Conservation (phyloP, 306 rosid species). For the Prinsepia uniflora region DNA sequence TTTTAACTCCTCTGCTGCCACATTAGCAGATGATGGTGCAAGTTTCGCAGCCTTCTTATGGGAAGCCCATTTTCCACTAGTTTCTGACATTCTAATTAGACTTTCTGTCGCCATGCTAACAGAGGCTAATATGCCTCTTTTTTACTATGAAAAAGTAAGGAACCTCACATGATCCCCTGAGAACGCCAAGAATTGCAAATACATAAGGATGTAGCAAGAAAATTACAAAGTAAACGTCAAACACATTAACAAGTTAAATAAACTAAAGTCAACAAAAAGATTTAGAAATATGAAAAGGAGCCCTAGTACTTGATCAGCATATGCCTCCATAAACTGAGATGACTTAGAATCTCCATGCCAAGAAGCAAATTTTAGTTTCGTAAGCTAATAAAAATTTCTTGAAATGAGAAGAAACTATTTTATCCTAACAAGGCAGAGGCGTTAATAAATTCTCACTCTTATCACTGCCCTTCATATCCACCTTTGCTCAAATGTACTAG, state of each 20-base stretch:
- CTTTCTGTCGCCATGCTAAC: conserved; percentile 64
- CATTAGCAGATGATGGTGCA: conserved; percentile 35
- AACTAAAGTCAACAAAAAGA: neutral
- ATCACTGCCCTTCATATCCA: neutral
- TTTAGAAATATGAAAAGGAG: conserved; percentile 10
- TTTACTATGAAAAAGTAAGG: conserved; percentile 19
- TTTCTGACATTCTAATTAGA: conserved; percentile 64
- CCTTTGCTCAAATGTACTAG: neutral
- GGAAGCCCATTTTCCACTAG: conserved; percentile 67
- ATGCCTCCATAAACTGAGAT: neutral
- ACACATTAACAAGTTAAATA: neutral
- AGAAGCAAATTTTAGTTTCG: neutral
- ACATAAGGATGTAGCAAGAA: neutral
- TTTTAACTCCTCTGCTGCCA: conserved; percentile 54
- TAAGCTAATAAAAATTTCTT: neutral
- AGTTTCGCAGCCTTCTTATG: conserved; percentile 41
- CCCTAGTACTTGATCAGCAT: conserved; percentile 8
- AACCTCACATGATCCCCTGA: conserved; percentile 30
- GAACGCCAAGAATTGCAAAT: conserved; percentile 20
- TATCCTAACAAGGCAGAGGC: neutral
- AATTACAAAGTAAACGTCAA: conserved; percentile 3
- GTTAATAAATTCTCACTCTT: neutral
- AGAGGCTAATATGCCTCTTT: conserved; percentile 21
- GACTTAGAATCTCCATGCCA: neutral
- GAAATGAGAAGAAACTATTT: neutral